phyloP scores from a whole-genome alignment of 768 basidiomycete species.

The Holtermannia corniformis region DNA sequence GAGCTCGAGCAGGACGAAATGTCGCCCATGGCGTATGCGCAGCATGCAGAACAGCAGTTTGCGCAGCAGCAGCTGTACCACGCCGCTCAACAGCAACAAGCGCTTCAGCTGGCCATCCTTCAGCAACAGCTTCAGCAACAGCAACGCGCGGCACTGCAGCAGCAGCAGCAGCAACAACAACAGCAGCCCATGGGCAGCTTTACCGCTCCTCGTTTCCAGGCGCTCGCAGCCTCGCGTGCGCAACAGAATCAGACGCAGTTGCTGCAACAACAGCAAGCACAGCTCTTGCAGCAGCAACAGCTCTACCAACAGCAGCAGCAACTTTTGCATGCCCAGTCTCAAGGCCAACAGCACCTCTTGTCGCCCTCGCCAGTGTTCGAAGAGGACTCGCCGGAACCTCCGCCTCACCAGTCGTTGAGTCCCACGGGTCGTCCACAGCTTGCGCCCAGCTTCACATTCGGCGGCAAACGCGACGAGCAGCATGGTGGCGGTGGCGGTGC shows the following conservation, averaged over 20 bases:
- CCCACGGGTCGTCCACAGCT: conserved; percentile 75
- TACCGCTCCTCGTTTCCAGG: conserved; percentile 75
- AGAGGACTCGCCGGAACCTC: conserved; percentile 30
- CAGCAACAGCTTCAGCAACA: conserved; percentile 26
- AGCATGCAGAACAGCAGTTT: conserved; percentile 7
- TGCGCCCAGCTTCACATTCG: conserved; percentile 86
- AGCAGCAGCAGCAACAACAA: conserved; percentile 25
- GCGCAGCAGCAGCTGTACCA: conserved; percentile 4
- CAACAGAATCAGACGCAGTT: not conserved
- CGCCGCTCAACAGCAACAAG: conserved; percentile 1
- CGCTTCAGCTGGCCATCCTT: conserved; percentile 5
- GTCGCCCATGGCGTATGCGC: conserved; percentile 13
- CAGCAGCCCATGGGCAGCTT: conserved; percentile 50
- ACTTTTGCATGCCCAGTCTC: conserved; percentile 48
- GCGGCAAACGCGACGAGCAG: conserved; percentile 39
- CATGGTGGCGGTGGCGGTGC: conserved; percentile 25
- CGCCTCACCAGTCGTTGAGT: conserved; percentile 13
- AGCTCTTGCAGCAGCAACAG: conserved; percentile 1
- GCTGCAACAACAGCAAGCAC: not conserved
- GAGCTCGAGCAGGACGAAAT: conserved; percentile 13
- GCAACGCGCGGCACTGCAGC: conserved; percentile 26
- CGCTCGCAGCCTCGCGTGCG: conserved; percentile 52
- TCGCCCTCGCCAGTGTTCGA: conserved; percentile 33
- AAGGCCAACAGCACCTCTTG: conserved; percentile 27
- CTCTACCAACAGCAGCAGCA: conserved; percentile 22